phyloP scores from a whole-genome alignment of 305 asterid species.

The Fraxinus floribunda region DNA sequence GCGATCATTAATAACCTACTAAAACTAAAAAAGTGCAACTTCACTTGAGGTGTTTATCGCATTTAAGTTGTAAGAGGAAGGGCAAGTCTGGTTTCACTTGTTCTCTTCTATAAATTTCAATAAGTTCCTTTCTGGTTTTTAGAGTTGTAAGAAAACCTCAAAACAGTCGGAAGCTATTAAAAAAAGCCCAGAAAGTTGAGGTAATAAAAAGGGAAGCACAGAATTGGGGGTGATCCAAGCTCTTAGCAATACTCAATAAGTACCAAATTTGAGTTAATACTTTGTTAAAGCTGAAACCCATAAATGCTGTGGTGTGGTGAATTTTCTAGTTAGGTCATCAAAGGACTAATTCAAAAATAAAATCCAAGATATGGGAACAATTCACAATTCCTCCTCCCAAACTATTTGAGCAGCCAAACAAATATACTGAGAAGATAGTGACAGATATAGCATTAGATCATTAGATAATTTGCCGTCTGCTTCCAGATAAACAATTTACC shows the following conservation, averaged over 20 bases:
- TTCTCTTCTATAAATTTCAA: background rate
- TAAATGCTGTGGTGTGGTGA: background rate
- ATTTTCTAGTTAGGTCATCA: background rate
- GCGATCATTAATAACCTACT: background rate
- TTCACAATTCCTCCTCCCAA: background rate
- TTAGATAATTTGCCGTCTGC: background rate
- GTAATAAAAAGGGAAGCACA: background rate
- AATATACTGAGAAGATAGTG: slow-evolving; percentile 4
- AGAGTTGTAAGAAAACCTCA: background rate
- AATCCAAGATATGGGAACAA: background rate
- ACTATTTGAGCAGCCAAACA: slow-evolving; percentile 1
- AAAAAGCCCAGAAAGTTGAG: background rate
- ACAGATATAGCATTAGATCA: background rate
- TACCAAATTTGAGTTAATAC: background rate
- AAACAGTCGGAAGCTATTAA: background rate
- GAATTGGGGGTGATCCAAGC: background rate
- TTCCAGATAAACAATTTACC: slow-evolving; percentile 15
- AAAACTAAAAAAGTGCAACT: background rate
- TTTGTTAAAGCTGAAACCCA: background rate
- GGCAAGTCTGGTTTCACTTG: background rate
- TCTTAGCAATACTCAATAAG: background rate
- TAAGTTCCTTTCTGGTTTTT: background rate
- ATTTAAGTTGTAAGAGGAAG: background rate
- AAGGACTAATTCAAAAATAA: background rate
- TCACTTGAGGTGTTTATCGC: background rate